Evolutionary conservation across 2,329 filamentous ascomycete genomes (phyloP), one percentile per base, ranked within the genome.

Genomic region (Cladosporium colombiae): DNA sequence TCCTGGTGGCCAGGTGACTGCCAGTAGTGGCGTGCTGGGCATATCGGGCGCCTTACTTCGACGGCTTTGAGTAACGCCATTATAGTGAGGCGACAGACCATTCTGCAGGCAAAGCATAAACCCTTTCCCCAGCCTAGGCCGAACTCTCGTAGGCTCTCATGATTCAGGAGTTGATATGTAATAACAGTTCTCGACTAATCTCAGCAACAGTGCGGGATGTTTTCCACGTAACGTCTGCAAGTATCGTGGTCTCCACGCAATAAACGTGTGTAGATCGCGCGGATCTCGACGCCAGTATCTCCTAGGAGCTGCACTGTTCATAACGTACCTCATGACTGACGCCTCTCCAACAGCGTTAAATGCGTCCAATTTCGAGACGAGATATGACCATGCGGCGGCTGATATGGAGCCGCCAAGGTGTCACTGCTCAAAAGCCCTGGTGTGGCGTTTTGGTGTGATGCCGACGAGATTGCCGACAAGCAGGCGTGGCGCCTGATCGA

Each of bases 391-490:
- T 46, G 40, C n/a, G n/a, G 40, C n/a, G 40, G 8, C 40, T 46
- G n/a, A 46, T 46, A 46, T 46, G 40, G 40, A 46, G 5, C 40
- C 40, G 40, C 40, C 40, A 46, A 46, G 40, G 40, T 33, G 18
- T n/a, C 27, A 10, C 10, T 33, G 52, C 27, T 33, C 27, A 29
- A 14, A 13, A 52, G 52, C 27, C 18, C 52, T 55, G 27, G 10
- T 33, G 27, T 55, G 52, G 52, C 52, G 52, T 21, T 33, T 3
- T 33, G 0, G 2, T 10, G n/a, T 14, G n/a, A 33, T 55, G 5
- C 52, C 52, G 52, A 55, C n/a, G 52, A 21, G 18, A 55, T 55
- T 55, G 52, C 52, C 52, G 29, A 29, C 50, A 46, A 16, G 18
- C 52, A 53, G 50, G 18, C 14, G 50, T 53, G 25, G 27, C 50